Evolutionary conservation across 2,329 filamentous ascomycete species (phyloP), one percentile per base, ranked within the genome.

Genomic region (Dactylellina parvicollis): DNA sequence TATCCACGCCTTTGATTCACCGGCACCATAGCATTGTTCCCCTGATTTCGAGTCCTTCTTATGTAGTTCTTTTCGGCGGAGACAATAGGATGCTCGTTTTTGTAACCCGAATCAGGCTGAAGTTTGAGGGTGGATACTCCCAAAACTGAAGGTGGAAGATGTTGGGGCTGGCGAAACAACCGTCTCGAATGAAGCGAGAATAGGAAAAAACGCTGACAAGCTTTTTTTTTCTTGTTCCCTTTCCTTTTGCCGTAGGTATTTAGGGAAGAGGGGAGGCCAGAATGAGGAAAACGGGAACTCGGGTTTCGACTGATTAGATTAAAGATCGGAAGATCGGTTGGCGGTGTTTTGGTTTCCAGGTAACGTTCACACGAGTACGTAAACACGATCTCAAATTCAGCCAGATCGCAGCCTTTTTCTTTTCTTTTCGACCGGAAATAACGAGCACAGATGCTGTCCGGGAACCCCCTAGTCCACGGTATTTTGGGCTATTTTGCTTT

Each of bases 131-230:
- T 57, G 10, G 18, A 52, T 52, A 38, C 56, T 24, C 67, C 60
- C 32, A 56, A 73, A 73, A 72, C 20, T 30, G 67, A 59, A 72
- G 67, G 67, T 50, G 69, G 12, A 60, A 60, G 38, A 52, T 47
- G 38, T 7, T 61, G 9, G 49, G 60, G 60, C 54, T 47, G 57
- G 49, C 40, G 22, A 52, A 49, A 47, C 44, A 38, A 38, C 30
- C 10, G 24, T 49, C 36, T 34, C 16, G 28, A 52, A 50, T 36
- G 46, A 64, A 57, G 57, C 16, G 49, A 64, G 52, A 64, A 56
- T 18, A 56, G 24, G 8, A 34, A 34, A 60, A 44, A 61, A 40
- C 14, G 20, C 20, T 7, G 24, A 20, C 28, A 34, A 61, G 44
- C 8, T 26, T 61, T 50, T 50, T 40, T 28, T 42, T 62, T 28